These are phyloP conservation scores for Epichloe brachyelytri DNA, from an alignment of 2,329 filamentous ascomycete species.

Conservation along the genomic window DNA sequence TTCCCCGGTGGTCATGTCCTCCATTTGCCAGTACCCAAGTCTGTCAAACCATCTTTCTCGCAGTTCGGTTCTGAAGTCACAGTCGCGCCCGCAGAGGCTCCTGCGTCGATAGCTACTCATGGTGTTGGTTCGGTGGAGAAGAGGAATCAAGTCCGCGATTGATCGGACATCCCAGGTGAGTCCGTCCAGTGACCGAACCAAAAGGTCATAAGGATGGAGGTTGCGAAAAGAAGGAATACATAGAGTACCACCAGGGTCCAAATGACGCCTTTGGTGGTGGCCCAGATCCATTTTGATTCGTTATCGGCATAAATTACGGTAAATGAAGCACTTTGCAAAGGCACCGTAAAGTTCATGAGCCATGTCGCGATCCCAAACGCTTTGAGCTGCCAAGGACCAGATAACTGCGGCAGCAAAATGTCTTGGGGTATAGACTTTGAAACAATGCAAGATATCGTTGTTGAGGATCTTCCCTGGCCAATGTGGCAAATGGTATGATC, in stretches of 20 bases:
- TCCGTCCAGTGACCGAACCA: slow-evolving; percentile 54
- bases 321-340: slow-evolving; percentile 68
- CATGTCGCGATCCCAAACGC: slow-evolving; percentile 57
- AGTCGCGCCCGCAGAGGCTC: slow-evolving; percentile 35
- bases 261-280: slow-evolving; percentile 60
- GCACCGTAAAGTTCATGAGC: slow-evolving; percentile 68
- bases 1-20: slow-evolving; percentile 49
- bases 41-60: slow-evolving; percentile 49
- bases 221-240: slow-evolving; percentile 46
- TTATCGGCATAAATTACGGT: slow-evolving; percentile 44
- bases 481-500: slow-evolving; percentile 63
- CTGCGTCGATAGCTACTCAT: slow-evolving; percentile 60
- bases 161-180: slow-evolving; percentile 76
- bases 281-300: slow-evolving; percentile 57
- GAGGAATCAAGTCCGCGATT: slow-evolving; percentile 65
- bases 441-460: slow-evolving; percentile 54
- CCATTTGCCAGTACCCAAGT: slow-evolving; percentile 77
- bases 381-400: slow-evolving; percentile 54
- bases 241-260: slow-evolving; percentile 72
- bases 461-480: slow-evolving; percentile 51
- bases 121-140: slow-evolving; percentile 71
- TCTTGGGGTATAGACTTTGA: slow-evolving; percentile 52
- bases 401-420: slow-evolving; percentile 50
- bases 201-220: slow-evolving; percentile 41
- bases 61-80: slow-evolving; percentile 40